A percentile compares a stretch with the other conserved stretches of the same genome.
These are phyloP conservation scores for Steccherinum ochraceum DNA, from an alignment of 768 basidiomycete genomes.

Conservation along the genomic window DNA sequence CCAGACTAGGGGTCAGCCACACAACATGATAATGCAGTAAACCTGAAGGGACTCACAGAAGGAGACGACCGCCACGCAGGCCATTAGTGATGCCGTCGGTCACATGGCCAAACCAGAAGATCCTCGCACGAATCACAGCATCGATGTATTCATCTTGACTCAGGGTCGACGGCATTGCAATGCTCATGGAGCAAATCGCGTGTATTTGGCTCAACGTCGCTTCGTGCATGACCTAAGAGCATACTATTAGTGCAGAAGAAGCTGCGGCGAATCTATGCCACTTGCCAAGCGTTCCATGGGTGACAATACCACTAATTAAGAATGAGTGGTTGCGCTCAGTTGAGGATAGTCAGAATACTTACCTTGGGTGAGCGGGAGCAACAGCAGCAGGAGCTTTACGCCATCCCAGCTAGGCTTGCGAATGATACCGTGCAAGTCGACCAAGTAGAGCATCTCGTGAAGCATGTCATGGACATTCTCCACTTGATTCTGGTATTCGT, in stretches of 20 bases:
- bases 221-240: conserved; percentile 65
- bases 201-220: conserved; percentile 78
- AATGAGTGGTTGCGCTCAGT: too few species aligned
- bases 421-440: conserved; percentile 75
- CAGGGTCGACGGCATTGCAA: conserved; percentile 38
- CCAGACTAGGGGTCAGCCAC: conserved; percentile 1
- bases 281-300: conserved; percentile 38
- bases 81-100: conserved; percentile 82
- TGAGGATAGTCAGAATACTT: conserved; percentile 14
- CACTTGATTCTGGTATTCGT: conserved; percentile 37
- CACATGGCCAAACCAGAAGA: conserved; percentile 87
- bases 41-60: conserved; percentile 48
- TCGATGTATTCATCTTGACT: conserved; percentile 53
- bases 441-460: conserved; percentile 67
- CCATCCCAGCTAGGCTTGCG: conserved; percentile 85
- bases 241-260: conserved; percentile 13
- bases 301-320: conserved; percentile 31
- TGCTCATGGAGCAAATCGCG: conserved; percentile 58
- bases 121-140: conserved; percentile 56
- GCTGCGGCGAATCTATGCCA: not conserved
- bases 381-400: conserved; percentile 68
- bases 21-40: too few species aligned
- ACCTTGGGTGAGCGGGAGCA: conserved; percentile 86
- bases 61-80: conserved; percentile 76
- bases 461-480: conserved; percentile 63